Percentiles rank a stretch among this genome's conserved stretches.
These are phyloP conservation scores for Neonectria sp. DNA, from an alignment of 2,329 filamentous ascomycete genomes.

Conservation along the genomic window DNA sequence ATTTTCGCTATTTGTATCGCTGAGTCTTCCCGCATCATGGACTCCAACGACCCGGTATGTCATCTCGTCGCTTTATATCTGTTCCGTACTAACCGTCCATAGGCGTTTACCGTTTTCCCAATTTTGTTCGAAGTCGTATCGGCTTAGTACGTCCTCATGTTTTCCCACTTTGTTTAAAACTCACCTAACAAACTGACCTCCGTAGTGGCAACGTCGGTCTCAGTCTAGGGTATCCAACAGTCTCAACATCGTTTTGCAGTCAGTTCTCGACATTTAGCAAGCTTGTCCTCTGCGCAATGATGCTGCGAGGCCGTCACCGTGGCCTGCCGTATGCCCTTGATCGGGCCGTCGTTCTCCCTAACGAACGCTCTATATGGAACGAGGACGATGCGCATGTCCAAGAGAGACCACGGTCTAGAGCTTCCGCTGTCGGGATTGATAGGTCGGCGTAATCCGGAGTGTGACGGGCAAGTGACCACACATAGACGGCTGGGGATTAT, in stretches of 20 bases:
- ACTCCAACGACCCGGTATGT: constrained; percentile 45
- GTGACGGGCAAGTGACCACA: not conserved
- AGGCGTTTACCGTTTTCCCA: constrained; percentile 51
- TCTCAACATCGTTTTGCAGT: constrained; percentile 49
- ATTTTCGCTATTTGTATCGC: constrained; percentile 54
- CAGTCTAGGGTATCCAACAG: constrained; percentile 52
- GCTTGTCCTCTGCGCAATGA: constrained; percentile 55
- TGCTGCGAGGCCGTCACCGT: constrained; percentile 56
- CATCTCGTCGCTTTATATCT: fast-evolving
- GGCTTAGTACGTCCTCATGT: constrained; percentile 48
- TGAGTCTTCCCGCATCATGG: constrained; percentile 47
- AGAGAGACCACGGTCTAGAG: constrained; percentile 14
- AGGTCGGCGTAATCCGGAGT: not conserved
- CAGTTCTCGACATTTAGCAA: constrained; percentile 53
- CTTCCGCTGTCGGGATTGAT: not conserved
- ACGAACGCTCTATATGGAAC: constrained; percentile 39
- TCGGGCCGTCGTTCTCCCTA: constrained; percentile 52
- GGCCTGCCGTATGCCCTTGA: constrained; percentile 54
- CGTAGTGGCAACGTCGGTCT: constrained; percentile 55
- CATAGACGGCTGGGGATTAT: not conserved
- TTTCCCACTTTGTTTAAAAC: not conserved
- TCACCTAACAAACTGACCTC: constrained; percentile 19
- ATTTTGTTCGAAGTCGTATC: constrained; percentile 54
- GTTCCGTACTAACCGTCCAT: not conserved
- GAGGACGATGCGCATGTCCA: constrained; percentile 20